Conservation (phyloP, 2,329 filamentous ascomycete genomes). For the Pestalotiopsis sp. region DNA sequence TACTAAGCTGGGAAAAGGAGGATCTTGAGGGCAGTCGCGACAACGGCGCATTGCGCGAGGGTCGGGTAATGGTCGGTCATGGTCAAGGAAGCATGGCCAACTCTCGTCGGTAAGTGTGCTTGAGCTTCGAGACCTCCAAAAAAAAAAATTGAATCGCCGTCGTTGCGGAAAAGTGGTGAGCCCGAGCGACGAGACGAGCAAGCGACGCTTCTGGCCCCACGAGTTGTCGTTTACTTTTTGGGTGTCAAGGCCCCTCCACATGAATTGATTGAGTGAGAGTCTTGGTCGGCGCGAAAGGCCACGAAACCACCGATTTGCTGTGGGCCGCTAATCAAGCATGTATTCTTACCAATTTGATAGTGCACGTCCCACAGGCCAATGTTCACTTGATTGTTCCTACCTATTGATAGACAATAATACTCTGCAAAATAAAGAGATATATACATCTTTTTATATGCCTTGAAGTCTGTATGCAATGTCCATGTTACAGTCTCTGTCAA, state of each 20-base stretch:
- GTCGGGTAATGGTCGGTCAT: constrained; percentile 87
- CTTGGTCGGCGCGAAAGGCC: constrained; percentile 5
- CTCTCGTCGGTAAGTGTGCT: neutral
- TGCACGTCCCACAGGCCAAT: too few relatives aligned
- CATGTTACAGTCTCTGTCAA: too few relatives aligned
- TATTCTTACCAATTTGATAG: too few relatives aligned
- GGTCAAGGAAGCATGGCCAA: constrained; percentile 23
- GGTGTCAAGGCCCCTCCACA: neutral
- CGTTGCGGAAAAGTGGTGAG: neutral
- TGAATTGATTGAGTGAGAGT: neutral
- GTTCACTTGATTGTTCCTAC: too few relatives aligned
- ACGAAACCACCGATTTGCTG: constrained; percentile 8
- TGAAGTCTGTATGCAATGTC: neutral
- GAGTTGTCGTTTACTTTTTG: neutral
- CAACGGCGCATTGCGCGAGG: constrained; percentile 83
- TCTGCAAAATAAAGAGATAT: neutral
- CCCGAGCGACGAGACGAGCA: neutral
- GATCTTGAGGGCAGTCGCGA: constrained; percentile 87
- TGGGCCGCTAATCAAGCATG: neutral
- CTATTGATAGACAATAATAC: too few relatives aligned
- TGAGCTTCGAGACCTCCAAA: neutral
- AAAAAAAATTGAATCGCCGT: neutral
- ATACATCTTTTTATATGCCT: neutral
- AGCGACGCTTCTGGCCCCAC: neutral
- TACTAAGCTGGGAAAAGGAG: constrained; percentile 95